Conservation (phyloP, 139 green algal species). For the Micromonas commoda region DNA sequence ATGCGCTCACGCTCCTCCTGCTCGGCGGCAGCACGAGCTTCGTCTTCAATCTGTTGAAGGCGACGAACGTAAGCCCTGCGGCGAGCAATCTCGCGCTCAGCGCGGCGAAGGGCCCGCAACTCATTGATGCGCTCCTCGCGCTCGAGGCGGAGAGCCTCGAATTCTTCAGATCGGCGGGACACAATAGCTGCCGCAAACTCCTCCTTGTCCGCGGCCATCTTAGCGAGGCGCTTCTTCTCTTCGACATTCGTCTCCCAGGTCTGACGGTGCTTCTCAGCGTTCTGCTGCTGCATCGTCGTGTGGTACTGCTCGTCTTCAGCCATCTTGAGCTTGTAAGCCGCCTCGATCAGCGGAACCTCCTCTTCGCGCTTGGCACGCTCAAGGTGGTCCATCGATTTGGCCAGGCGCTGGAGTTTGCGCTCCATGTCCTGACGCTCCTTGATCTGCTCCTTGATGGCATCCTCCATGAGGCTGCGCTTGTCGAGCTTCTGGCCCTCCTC, state of each 20-base stretch:
- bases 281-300: slow-evolving; percentile 39
- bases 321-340: slow-evolving; percentile 35
- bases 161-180: slow-evolving; percentile 76
- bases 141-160: slow-evolving; percentile 61
- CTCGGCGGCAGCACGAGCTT: slow-evolving; percentile 14
- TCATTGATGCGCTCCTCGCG: slow-evolving; percentile 51
- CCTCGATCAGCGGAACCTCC: slow-evolving; percentile 58
- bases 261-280: slow-evolving; percentile 46
- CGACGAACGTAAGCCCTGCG: slow-evolving; percentile 67
- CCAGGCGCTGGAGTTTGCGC: slow-evolving; percentile 62
- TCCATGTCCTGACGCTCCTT: slow-evolving; percentile 72
- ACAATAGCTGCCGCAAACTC: slow-evolving; percentile 52
- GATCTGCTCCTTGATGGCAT: slow-evolving; percentile 57
- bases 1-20: slow-evolving; percentile 1
- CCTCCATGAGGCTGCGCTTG: slow-evolving; percentile 65
- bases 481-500: slow-evolving; percentile 71
- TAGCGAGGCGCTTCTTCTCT: slow-evolving; percentile 63
- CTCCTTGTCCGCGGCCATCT: slow-evolving; percentile 46
- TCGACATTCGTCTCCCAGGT: slow-evolving; percentile 75
- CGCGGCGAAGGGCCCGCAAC: slow-evolving; percentile 39
- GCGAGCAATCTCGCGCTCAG: slow-evolving; percentile 61
- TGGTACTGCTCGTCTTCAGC: slow-evolving; percentile 57
- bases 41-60: slow-evolving; percentile 42
- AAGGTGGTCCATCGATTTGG: slow-evolving; percentile 83
- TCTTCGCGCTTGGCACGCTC: slow-evolving; percentile 88